Evolutionary conservation across 176 grass and related monocot genomes (phyloP).

Genomic region (Eleusine coracana): DNA sequence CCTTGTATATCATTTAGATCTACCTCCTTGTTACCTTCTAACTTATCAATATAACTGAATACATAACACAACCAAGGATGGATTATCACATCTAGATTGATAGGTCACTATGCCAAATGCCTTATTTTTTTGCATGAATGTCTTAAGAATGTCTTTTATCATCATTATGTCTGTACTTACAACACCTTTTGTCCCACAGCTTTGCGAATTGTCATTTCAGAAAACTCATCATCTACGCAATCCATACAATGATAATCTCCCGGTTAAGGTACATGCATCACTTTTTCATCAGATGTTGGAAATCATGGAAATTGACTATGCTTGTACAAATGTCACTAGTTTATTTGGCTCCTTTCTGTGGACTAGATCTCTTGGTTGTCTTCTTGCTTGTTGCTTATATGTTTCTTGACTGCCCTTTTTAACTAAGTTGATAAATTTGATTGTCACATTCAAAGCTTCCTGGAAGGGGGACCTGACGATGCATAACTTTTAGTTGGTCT

Average conservation of each 20-base stretch:
- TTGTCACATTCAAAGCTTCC: not conserved
- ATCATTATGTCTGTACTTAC: slow-evolving; percentile 36
- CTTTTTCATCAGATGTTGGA: slow-evolving; percentile 5
- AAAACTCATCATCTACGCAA: slow-evolving; percentile 98
- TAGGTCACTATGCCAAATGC: not conserved
- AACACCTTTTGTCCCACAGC: slow-evolving; percentile 63
- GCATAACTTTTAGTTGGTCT: not conserved
- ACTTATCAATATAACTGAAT: slow-evolving; percentile 16
- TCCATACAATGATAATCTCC: slow-evolving; percentile 99
- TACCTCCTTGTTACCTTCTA: not conserved
- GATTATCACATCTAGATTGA: not conserved
- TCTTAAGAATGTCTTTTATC: slow-evolving; percentile 15
- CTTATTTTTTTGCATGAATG: slow-evolving; percentile 20
- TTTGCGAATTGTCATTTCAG: slow-evolving; percentile 97
- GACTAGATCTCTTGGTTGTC: not conserved
- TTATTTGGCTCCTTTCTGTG: not conserved
- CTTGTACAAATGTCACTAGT: not conserved
- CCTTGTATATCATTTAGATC: slow-evolving; percentile 9
- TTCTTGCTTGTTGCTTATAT: not conserved
- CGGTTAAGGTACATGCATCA: slow-evolving; percentile 77
- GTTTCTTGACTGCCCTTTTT: slow-evolving; percentile 4
- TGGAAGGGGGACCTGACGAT: slow-evolving; percentile 3
- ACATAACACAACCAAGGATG: slow-evolving; percentile 7
- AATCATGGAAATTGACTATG: not conserved
- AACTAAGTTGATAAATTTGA: slow-evolving; percentile 4